These are phyloP conservation scores for Ophiocordyceps australis DNA, from an alignment of 2,329 filamentous ascomycete species.

Conservation along the genomic window DNA sequence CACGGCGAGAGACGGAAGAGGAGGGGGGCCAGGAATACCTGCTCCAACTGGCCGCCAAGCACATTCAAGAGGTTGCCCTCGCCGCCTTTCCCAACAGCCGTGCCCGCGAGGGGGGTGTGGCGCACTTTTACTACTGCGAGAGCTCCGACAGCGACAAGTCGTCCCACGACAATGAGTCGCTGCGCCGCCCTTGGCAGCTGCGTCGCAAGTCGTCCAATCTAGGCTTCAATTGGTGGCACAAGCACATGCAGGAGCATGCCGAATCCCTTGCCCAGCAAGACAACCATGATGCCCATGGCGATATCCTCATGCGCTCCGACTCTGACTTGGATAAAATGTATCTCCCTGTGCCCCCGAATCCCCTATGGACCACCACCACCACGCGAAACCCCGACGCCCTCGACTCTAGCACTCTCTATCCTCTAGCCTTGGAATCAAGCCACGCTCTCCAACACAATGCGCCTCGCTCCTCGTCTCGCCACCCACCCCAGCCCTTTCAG, in stretches of 20 bases:
- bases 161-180: conserved; percentile 17
- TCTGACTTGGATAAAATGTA: conserved; percentile 25
- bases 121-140: conserved; percentile 52
- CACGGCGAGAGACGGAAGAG: conserved; percentile 52
- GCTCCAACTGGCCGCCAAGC: conserved; percentile 61
- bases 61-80: conserved; percentile 60
- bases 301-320: conserved; percentile 14
- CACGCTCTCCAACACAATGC: no score
- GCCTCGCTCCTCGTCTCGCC: no score
- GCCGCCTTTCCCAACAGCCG: conserved; percentile 60
- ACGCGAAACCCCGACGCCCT: conserved; percentile 6
- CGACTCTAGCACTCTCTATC: no score
- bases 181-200: conserved; percentile 8
- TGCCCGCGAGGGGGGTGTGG: conserved; percentile 48
- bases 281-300: conserved; percentile 8
- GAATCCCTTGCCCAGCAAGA: conserved; percentile 39
- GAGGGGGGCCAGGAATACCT: conserved; percentile 61
- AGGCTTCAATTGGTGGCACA: conserved; percentile 54
- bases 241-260: conserved; percentile 65
- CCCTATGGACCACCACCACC: conserved; percentile 21
- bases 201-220: conserved; percentile 44
- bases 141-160: conserved; percentile 39
- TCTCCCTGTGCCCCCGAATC: conserved; percentile 17
- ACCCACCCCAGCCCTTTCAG: conserved; percentile 3
- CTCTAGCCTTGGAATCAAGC: no score